A percentile compares a stretch with the other conserved stretches of the same genome.
Evolutionary conservation across 345 rosid genomes (phyloP).

Genomic region (Eutrema heterophyllum): DNA sequence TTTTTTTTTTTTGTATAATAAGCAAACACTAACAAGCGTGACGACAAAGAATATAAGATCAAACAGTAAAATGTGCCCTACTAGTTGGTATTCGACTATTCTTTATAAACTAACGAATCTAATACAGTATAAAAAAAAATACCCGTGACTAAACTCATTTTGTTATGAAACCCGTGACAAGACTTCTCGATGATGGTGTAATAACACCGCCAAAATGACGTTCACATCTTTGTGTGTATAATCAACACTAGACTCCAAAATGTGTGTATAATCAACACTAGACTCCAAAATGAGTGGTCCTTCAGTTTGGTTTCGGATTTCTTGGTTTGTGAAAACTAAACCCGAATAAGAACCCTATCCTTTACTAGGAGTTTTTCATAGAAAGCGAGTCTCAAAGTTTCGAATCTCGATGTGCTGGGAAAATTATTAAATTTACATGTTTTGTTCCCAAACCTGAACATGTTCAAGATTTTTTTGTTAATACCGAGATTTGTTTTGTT

Average conservation of each 20-base stretch:
- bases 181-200: constrained; percentile 7
- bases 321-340: background rate
- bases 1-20: background rate
- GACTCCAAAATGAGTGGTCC: constrained; percentile 15
- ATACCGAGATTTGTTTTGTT: background rate
- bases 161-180: constrained; percentile 9
- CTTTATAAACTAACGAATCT: constrained; percentile 1
- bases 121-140: background rate
- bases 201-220: constrained; percentile 8
- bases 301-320: constrained; percentile 8
- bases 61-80: constrained; percentile 14
- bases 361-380: background rate
- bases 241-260: too few species aligned
- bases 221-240: background rate
- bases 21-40: constrained; percentile 3
- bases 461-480: background rate
- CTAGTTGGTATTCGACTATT: background rate
- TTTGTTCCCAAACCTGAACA: background rate
- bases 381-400: background rate
- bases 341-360: background rate
- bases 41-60: constrained; percentile 17
- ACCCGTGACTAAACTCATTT: constrained; percentile 19
- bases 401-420: background rate
- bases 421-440: background rate
- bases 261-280: constrained; percentile 4